Evolutionary conservation across 2,329 filamentous ascomycete species (phyloP).

Genomic region (Sporothrix euskadiensis): DNA sequence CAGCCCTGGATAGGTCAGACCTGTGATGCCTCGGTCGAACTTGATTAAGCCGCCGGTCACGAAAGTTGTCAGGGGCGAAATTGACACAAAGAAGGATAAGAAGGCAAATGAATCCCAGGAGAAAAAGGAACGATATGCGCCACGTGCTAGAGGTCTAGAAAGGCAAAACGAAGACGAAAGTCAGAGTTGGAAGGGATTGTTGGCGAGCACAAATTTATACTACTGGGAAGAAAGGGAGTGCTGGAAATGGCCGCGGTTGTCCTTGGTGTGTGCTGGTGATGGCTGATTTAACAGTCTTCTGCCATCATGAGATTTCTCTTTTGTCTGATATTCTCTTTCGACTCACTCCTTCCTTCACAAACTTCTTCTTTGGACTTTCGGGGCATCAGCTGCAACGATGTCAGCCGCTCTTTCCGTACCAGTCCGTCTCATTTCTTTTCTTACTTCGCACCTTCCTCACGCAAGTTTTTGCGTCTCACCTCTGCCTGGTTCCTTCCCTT

Average conservation of each 20-base stretch:
- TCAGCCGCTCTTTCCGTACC: not conserved
- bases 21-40: not conserved
- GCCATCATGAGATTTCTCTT: not conserved
- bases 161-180: not conserved
- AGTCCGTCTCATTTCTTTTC: not conserved
- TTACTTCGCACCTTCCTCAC: not conserved
- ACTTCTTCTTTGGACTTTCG: not conserved
- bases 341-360: not conserved
- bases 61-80: not conserved
- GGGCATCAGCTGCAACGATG: not conserved
- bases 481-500: conserved; percentile 8
- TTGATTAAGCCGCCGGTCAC: not conserved
- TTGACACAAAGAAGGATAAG: not conserved
- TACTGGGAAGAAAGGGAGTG: not conserved
- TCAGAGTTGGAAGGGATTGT: not conserved
- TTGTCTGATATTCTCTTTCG: not conserved
- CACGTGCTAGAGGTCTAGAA: not conserved
- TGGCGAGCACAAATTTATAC: too few relatives aligned
- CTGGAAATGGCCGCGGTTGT: not conserved
- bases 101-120: not conserved
- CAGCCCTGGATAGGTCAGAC: not conserved
- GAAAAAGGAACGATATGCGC: not conserved
- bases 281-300: not conserved
- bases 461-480: not conserved
- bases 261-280: not conserved